phyloP scores from a whole-genome alignment of 2,329 filamentous ascomycete genomes.

The Tolypocladium paradoxum region DNA sequence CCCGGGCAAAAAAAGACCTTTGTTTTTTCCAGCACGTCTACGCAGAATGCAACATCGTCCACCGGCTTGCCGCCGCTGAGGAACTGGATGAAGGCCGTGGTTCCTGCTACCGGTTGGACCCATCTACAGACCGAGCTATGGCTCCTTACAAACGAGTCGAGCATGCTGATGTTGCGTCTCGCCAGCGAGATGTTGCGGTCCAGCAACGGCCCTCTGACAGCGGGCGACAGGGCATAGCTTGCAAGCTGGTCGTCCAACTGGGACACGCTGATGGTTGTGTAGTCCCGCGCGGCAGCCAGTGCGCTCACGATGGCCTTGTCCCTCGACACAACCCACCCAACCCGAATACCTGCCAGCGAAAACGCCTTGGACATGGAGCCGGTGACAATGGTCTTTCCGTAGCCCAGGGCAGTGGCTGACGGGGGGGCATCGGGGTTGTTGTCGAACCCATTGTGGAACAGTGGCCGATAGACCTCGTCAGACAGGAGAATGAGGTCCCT shows the following conservation, averaged over 20 bases:
- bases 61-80: conserved; percentile 48
- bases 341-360: not conserved
- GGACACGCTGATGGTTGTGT: too few relatives aligned
- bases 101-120: too few relatives aligned
- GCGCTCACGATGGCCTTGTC: not conserved
- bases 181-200: too few relatives aligned
- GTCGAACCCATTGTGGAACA: too few relatives aligned
- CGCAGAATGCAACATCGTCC: conserved; percentile 63
- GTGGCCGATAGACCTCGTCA: not conserved
- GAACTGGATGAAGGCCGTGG: conserved; percentile 65
- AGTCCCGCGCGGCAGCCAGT: not conserved
- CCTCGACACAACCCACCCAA: not conserved
- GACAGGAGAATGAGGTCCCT: not conserved
- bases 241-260: too few relatives aligned
- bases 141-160: not conserved
- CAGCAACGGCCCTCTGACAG: too few relatives aligned
- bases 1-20: conserved; percentile 70
- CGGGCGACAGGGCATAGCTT: too few relatives aligned
- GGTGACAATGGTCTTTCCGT: too few relatives aligned
- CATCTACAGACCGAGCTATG: too few relatives aligned
- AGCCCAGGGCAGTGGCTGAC: too few relatives aligned
- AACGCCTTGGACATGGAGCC: not conserved
- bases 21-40: conserved; percentile 53
- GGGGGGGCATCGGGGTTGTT: too few relatives aligned
- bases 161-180: not conserved